Evolutionary conservation across 306 rosid species (phyloP), one percentile per base, ranked within the genome.

Genomic region (Fragaria vesca): DNA sequence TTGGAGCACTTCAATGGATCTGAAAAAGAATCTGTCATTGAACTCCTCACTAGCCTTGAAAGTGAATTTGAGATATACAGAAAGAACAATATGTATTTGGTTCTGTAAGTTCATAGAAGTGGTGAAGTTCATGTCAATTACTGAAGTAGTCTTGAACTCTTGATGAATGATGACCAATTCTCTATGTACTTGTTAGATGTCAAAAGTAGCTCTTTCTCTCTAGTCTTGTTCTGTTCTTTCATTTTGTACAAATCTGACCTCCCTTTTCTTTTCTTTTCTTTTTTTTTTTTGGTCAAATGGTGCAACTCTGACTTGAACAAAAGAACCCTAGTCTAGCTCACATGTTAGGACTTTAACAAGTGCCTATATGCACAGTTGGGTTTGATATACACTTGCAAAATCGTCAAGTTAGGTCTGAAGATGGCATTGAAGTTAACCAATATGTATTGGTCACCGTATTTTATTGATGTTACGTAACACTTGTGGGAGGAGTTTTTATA

Each of bases 401-500:
- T 30, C 32, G 32, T 30, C 32, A 30, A 30, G 32, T 30, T 30
- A 30, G 32, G 32, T 30, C 32, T 30, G 32, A 30, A 30, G 32
- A 30, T 30, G 32, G 32, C 32, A 30, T 30, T 30, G 32, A 30
- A 30, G 32, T 30, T 30, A 30, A 30, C 32, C 32, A 30, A 30
- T 28, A 28, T 2, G 32, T 30, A 30, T 30, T 30, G 32, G 32
- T 30, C 3, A 30, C 32, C 32, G 32, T 30, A 30, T 30, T 30
- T 30, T 30, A 30, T 30, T 30, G 32, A 30, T 30, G 32, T 30
- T 30, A 30, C 32, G 32, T 30, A 30, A 30, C 32, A 30, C 32
- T 72, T 94, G 94, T 68, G 96, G 97, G 70, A 86, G 96, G 80
- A 90, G 81, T 12, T 94, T 92, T 75, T 75, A 87, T 63, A 73